Percentiles rank a stretch among this genome's conserved stretches.
Evolutionary conservation across 2,329 filamentous ascomycete genomes (phyloP).

Genomic region (Leptodontidium sp.): DNA sequence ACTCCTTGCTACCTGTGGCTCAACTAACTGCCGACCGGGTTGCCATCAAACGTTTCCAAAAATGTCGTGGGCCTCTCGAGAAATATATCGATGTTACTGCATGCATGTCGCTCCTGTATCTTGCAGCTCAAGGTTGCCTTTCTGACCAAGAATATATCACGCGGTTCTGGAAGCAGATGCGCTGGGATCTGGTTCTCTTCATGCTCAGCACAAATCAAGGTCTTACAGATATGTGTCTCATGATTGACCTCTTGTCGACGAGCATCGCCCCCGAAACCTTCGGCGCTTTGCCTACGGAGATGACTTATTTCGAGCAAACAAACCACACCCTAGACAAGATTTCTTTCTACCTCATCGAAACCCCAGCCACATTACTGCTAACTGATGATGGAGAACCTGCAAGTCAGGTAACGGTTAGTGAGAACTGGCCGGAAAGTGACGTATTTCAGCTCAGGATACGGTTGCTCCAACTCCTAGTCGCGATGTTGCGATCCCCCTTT

Average conservation of each 20-base stretch:
- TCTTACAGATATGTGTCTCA: slow-evolving; percentile 66
- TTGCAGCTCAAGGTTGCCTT: slow-evolving; percentile 67
- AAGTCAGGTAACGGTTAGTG: slow-evolving; percentile 39
- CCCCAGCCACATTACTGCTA: background rate
- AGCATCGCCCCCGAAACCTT: slow-evolving; percentile 71
- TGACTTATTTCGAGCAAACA: slow-evolving; percentile 50
- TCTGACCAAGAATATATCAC: slow-evolving; percentile 46
- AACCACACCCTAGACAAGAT: slow-evolving; percentile 49
- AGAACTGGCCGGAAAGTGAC: slow-evolving; percentile 38
- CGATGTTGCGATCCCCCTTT: slow-evolving; percentile 68
- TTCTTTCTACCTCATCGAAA: slow-evolving; percentile 52
- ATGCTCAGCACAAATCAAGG: slow-evolving; percentile 74
- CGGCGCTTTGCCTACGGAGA: slow-evolving; percentile 65
- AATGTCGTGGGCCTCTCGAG: slow-evolving; percentile 56
- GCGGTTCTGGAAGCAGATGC: slow-evolving; percentile 73
- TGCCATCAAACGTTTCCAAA: slow-evolving; percentile 53
- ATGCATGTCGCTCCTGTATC: slow-evolving; percentile 72
- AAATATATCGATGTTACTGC: slow-evolving; percentile 67
- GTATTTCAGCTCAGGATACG: slow-evolving; percentile 44
- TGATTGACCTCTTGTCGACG: slow-evolving; percentile 71
- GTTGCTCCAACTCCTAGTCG: slow-evolving; percentile 61
- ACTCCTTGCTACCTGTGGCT: slow-evolving; percentile 62
- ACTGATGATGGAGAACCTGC: slow-evolving; percentile 47
- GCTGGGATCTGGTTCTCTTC: slow-evolving; percentile 71
- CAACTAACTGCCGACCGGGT: slow-evolving; percentile 65